A percentile compares a stretch with the other conserved stretches of the same genome.
Evolutionary conservation across 352 stramenopile species (phyloP).

Genomic region (Phytophthora tubulina): DNA sequence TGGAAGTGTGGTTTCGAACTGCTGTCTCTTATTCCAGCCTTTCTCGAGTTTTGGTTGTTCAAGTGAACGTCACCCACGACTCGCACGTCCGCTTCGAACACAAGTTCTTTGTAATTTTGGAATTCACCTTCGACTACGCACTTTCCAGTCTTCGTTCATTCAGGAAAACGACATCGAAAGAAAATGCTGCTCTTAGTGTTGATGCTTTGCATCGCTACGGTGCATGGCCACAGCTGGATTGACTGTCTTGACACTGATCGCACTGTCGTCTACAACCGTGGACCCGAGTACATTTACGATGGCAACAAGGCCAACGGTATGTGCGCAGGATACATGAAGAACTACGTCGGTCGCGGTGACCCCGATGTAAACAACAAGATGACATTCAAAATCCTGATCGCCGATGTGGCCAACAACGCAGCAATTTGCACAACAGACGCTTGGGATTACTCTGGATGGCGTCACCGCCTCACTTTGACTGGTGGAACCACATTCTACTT

Average conservation of each 20-base stretch:
- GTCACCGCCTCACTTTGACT: slow-evolving; percentile 50
- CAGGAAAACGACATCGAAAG: slow-evolving; percentile 21
- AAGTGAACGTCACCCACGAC: slow-evolving; percentile 23
- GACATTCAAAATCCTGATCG: slow-evolving; percentile 68
- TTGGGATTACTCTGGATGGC: slow-evolving; percentile 53
- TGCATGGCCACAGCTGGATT: slow-evolving; percentile 68
- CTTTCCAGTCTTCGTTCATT: slow-evolving; percentile 12
- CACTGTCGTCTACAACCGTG: slow-evolving; percentile 66
- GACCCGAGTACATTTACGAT: slow-evolving; percentile 63
- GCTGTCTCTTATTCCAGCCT: slow-evolving; percentile 39
- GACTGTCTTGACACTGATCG: slow-evolving; percentile 75
- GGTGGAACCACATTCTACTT: slow-evolving; percentile 65
- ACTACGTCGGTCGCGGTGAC: slow-evolving; percentile 67
- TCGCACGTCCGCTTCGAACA: slow-evolving; percentile 18
- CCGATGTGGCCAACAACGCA: slow-evolving; percentile 50
- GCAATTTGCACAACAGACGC: slow-evolving; percentile 42
- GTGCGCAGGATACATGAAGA: slow-evolving; percentile 72
- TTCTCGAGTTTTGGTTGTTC: slow-evolving; percentile 29
- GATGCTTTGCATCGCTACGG: slow-evolving; percentile 19
- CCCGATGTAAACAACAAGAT: slow-evolving; percentile 49
- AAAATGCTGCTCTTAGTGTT: slow-evolving; percentile 21
- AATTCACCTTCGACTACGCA: slow-evolving; percentile 24
- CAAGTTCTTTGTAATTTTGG: slow-evolving; percentile 18
- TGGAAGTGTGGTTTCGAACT: slow-evolving; percentile 10
- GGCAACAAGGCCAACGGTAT: slow-evolving; percentile 55